A percentile compares a stretch with the other conserved stretches of the same genome.
phyloP scores from a whole-genome alignment of 2,329 filamentous ascomycete species.

The Trichoderma polysporum region DNA sequence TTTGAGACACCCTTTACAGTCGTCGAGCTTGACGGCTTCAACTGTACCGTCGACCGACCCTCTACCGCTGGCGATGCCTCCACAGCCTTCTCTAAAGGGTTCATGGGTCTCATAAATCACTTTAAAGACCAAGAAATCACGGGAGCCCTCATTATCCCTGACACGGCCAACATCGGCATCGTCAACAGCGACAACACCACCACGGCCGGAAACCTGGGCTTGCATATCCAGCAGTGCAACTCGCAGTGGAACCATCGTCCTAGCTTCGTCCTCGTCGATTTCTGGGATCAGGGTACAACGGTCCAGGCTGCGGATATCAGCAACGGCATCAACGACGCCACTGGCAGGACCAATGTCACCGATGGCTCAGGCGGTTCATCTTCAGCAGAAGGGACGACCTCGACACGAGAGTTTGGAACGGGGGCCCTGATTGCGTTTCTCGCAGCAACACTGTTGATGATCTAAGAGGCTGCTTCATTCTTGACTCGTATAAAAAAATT shows the following conservation, averaged over 20 bases:
- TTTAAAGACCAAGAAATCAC: conserved; percentile 64
- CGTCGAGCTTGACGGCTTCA: conserved; percentile 62
- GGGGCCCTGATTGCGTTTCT: conserved; percentile 47
- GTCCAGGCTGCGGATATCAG: conserved; percentile 67
- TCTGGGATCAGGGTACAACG: conserved; percentile 70
- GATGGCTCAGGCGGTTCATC: conserved; percentile 15
- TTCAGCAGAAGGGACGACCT: conserved; percentile 13
- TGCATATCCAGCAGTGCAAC: conserved; percentile 54
- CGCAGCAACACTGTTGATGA: conserved; percentile 41
- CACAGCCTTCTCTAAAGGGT: conserved; percentile 55
- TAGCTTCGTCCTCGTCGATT: conserved; percentile 77
- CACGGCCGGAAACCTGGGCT: conserved; percentile 52
- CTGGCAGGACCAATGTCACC: conserved; percentile 35
- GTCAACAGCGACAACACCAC: conserved; percentile 65
- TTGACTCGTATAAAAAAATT: not conserved
- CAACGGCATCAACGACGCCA: conserved; percentile 53
- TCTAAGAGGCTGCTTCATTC: conserved; percentile 24
- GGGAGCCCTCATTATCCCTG: conserved; percentile 59
- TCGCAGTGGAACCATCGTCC: conserved; percentile 61
- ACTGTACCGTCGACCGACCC: conserved; percentile 70
- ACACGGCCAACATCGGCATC: conserved; percentile 56
- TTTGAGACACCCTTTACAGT: conserved; percentile 75
- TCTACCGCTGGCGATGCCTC: conserved; percentile 47
- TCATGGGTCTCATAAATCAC: conserved; percentile 76
- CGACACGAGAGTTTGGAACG: conserved; percentile 30